phyloP scores from a whole-genome alignment of 306 rosid genomes.

The Malus domestica region ASM211411v1 NC_041800.1:18428001-18428500 shows the following conservation, averaged over 20 bases:
- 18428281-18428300: neutral
- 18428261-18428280: neutral
- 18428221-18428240: slow-evolving; percentile 2
- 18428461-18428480: slow-evolving; percentile 63
- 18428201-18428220: neutral
- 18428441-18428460: slow-evolving; percentile 59
- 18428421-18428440: slow-evolving; percentile 53
- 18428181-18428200: neutral
- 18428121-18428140: neutral
- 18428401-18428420: slow-evolving; percentile 11
- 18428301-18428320: slow-evolving; percentile 19
- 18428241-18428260: neutral
- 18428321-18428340: neutral
- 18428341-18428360: slow-evolving; percentile 13
- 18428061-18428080: neutral
- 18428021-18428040: neutral
- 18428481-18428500: slow-evolving; percentile 49
- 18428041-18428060: neutral
- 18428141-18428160: slow-evolving; percentile 3
- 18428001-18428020: neutral
- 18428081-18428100: neutral
- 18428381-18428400: slow-evolving; percentile 11
- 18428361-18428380: slow-evolving; percentile 14
- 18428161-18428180: slow-evolving; percentile 8
- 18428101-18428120: neutral